A percentile compares a stretch with the other conserved stretches of the same genome.
Evolutionary conservation across 768 basidiomycete species (phyloP).

Genomic region (Boletus sp.): DNA sequence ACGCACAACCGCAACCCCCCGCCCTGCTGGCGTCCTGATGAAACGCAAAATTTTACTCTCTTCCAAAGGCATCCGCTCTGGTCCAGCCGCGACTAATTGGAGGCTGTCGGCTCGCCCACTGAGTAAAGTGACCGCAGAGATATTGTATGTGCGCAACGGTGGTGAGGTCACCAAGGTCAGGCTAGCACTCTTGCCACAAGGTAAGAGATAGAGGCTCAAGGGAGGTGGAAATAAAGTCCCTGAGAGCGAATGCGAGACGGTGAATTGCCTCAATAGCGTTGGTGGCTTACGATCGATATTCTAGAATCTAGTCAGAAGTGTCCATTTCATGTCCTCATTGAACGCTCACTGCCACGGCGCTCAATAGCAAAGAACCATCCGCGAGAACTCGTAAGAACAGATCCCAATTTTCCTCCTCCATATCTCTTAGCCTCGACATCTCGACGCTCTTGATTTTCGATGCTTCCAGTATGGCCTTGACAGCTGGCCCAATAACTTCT

Average conservation of each 20-base stretch:
- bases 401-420: constrained; percentile 73
- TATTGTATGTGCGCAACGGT: constrained; percentile 58
- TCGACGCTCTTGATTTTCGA: not conserved
- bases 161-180: constrained; percentile 64
- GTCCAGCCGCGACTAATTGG: constrained; percentile 37
- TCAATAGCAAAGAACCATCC: constrained; percentile 72
- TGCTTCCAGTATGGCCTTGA: constrained; percentile 44
- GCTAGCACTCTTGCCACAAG: constrained; percentile 38
- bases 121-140: constrained; percentile 61
- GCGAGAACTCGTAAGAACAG: constrained; percentile 67
- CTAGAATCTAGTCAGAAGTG: constrained; percentile 37
- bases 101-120: constrained; percentile 56
- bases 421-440: constrained; percentile 51
- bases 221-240: constrained; percentile 47
- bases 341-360: constrained; percentile 64
- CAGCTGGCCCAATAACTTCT: constrained; percentile 48
- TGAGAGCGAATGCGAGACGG: constrained; percentile 60
- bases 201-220: constrained; percentile 50
- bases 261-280: constrained; percentile 73
- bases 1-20: constrained; percentile 67
- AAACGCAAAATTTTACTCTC: constrained; percentile 56
- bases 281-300: constrained; percentile 89
- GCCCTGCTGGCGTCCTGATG: constrained; percentile 76
- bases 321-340: not conserved
- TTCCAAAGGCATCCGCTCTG: constrained; percentile 42